Base-by-base conservation (phyloP, 495 filamentous ascomycete genomes). In the Daldinia childiae region DNA sequence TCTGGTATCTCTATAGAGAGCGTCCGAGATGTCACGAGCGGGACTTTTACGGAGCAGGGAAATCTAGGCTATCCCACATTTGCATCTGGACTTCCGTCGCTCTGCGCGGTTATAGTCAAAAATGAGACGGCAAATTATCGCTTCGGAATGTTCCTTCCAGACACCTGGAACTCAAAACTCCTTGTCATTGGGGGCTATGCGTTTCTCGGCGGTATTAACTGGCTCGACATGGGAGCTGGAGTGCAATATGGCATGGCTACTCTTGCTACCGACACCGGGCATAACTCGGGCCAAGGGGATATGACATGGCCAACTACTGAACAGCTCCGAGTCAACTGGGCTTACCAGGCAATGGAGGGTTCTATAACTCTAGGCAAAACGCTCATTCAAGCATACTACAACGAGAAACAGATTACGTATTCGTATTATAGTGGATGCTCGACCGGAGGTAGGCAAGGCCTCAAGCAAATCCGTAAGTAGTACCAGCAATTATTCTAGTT, bases 261-360 rank as follows among this genome's bases (percentile, higher is more conserved):
- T 21, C 78, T 88, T 36, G 85, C 85, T 6, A 89, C 86, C 1
- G 83, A 89, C 72, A 86, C 83, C 6, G 88, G 87, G 0, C 87
- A 89, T 66, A 85, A 81, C 63, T 82, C 81, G 3, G 74, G 79
- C 9, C 24, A 71, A 6, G 70, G 58, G 9, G 80, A 85, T 69
- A 77, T 82, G 29, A 71, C 74, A 7, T 89, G 87, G 87, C 84
- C 86, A 2, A 76, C 84, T 12, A 74, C 83, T 2, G 80, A 82
- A 1, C 78, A 58, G 41, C 76, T 64, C 0, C 65, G 68, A 48
- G 71, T 74, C 39, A 78, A 79, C n/a, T 85, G 82, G 79, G 82
- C 77, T 19, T 79, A 80, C 48, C 76, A 81, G 48, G 83, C 83
- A 34, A 73, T 85, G 66, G 81, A 86, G 50, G 79, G 77, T 4